phyloP scores from a whole-genome alignment of 768 basidiomycete genomes.

The Gymnopilus junonius region DNA sequence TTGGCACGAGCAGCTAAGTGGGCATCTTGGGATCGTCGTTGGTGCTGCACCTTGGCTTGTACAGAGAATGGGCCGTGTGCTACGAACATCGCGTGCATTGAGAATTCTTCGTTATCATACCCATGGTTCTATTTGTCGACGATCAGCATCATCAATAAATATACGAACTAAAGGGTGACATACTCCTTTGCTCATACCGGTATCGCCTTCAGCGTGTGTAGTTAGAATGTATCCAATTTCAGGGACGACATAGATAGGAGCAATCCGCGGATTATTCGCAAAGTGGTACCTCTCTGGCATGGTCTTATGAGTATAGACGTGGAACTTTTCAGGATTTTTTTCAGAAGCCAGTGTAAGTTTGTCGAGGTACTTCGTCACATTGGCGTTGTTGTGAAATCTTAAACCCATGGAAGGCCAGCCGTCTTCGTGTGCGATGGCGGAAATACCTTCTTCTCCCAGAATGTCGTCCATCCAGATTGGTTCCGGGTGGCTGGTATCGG shows the following conservation, averaged over 20 bases:
- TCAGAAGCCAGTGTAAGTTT: slow-evolving; percentile 56
- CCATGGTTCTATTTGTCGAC: slow-evolving; percentile 75
- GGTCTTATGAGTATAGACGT: slow-evolving; percentile 76
- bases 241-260: slow-evolving; percentile 86
- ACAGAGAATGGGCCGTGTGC: slow-evolving; percentile 89
- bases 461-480: slow-evolving; percentile 83
- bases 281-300: slow-evolving; percentile 89
- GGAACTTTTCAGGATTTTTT: slow-evolving; percentile 66
- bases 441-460: slow-evolving; percentile 64
- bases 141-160: not conserved
- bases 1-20: slow-evolving; percentile 20
- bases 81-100: slow-evolving; percentile 91
- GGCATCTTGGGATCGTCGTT: slow-evolving; percentile 25
- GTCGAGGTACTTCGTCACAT: slow-evolving; percentile 59
- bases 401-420: slow-evolving; percentile 93
- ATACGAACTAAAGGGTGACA: too few relatives aligned
- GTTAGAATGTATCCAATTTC: slow-evolving; percentile 82
- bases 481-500: slow-evolving; percentile 80
- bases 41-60: slow-evolving; percentile 62
- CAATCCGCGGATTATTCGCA: slow-evolving; percentile 72
- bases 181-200: slow-evolving; percentile 77
- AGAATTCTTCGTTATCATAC: slow-evolving; percentile 76
- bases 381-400: slow-evolving; percentile 65
- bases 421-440: slow-evolving; percentile 72
- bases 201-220: slow-evolving; percentile 59